These are phyloP conservation scores for Macrophomina pseudophaseolina DNA, from an alignment of 2,329 filamentous ascomycete genomes.

Conservation along the genomic window DNA sequence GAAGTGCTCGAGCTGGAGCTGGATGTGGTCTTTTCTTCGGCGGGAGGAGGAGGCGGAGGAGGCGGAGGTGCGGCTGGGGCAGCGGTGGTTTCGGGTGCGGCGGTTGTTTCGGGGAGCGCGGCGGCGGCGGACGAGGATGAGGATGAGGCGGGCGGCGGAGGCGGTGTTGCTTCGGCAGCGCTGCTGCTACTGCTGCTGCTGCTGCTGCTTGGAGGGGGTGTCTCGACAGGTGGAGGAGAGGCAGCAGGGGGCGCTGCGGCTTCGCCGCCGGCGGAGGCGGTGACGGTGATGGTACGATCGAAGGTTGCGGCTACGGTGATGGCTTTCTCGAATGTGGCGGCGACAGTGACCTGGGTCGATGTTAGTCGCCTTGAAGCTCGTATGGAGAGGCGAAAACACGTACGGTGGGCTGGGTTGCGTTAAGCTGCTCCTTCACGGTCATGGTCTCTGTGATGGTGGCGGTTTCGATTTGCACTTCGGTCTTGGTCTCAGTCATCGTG, in stretches of 20 bases:
- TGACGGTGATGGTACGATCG: constrained; percentile 3
- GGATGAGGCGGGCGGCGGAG: not conserved
- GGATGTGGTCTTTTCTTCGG: not conserved
- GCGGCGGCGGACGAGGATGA: not conserved
- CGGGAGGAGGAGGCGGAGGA: not conserved
- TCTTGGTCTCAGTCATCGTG: constrained; percentile 18
- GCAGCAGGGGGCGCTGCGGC: not conserved
- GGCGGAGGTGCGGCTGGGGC: not conserved
- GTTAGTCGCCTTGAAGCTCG: not conserved
- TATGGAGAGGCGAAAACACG: not conserved
- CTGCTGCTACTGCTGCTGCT: too few relatives aligned
- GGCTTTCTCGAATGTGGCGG: constrained; percentile 16
- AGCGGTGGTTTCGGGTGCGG: not conserved
- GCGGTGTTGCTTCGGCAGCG: not conserved
- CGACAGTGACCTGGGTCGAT: constrained; percentile 7
- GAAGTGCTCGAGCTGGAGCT: not conserved
- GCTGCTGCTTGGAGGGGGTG: not conserved
- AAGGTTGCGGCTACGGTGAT: constrained; percentile 19
- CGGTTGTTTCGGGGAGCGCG: not conserved
- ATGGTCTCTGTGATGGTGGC: constrained; percentile 19
- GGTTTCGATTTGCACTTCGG: constrained; percentile 16
- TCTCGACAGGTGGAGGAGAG: not conserved
- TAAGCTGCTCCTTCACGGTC: constrained; percentile 15
- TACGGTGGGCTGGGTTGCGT: not conserved
- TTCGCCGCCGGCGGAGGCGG: not conserved